Percentiles rank a stretch among this genome's conserved stretches.
phyloP scores from a whole-genome alignment of 2,329 filamentous ascomycete genomes.

The Colletotrichum endophyticum region DNA sequence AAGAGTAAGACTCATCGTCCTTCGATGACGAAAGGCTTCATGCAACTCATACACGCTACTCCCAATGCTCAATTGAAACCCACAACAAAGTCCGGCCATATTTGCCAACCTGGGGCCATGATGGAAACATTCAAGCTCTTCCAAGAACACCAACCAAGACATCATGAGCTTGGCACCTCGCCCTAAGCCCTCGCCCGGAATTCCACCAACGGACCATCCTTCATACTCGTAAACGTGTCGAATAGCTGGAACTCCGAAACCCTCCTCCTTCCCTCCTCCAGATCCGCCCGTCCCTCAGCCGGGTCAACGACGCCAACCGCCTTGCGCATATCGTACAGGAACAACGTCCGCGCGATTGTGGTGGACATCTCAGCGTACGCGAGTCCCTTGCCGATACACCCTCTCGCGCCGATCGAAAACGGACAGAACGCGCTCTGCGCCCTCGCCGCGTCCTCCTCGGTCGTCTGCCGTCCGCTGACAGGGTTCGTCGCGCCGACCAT shows the following conservation, averaged over 20 bases:
- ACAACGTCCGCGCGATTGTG: slow-evolving; percentile 66
- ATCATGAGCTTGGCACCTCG: background rate
- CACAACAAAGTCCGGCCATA: background rate
- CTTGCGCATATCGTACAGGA: slow-evolving; percentile 63
- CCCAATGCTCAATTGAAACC: too few species aligned
- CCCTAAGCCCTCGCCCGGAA: slow-evolving; percentile 45
- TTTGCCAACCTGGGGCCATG: background rate
- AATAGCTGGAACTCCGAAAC: slow-evolving; percentile 69
- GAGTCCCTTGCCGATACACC: slow-evolving; percentile 75
- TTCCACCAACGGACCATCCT: slow-evolving; percentile 73
- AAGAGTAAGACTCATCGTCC: background rate
- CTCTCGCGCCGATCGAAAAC: slow-evolving; percentile 72
- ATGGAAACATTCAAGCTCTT: background rate
- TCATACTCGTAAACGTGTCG: slow-evolving; percentile 76
- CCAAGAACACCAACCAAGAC: background rate
- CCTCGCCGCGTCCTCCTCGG: slow-evolving; percentile 53
- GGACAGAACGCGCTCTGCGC: slow-evolving; percentile 77
- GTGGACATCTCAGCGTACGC: slow-evolving; percentile 72
- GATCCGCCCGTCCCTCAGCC: slow-evolving; percentile 53
- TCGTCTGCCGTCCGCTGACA: slow-evolving; percentile 40
- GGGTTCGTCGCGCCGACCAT: slow-evolving; percentile 51
- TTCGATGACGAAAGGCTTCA: slow-evolving; percentile 6
- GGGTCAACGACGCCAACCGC: slow-evolving; percentile 54
- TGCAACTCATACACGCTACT: background rate
- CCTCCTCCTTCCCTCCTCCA: slow-evolving; percentile 61